phyloP scores from a whole-genome alignment of 148 eudicot species.

The Chenopodium quinoa region DNA sequence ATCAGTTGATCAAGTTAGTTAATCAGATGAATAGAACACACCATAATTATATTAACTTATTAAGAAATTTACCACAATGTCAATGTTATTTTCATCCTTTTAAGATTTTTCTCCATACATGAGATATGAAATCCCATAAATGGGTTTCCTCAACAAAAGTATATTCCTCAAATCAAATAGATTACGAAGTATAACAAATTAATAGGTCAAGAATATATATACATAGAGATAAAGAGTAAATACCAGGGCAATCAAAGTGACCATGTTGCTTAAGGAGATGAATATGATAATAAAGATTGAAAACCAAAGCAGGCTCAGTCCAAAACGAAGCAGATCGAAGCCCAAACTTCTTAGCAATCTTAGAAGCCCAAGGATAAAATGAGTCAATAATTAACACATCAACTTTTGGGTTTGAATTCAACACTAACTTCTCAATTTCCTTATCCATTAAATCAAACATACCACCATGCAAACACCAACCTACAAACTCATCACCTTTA shows the following conservation, averaged over 20 bases:
- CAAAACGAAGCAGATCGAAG: conserved; percentile 53
- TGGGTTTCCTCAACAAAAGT: no score
- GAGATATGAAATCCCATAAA: no score
- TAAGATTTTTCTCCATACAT: no score
- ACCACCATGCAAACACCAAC: conserved; percentile 47
- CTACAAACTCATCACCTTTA: conserved; percentile 31
- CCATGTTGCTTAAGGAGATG: conserved; percentile 43
- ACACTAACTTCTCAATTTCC: conserved; percentile 27
- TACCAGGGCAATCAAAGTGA: conserved; percentile 46
- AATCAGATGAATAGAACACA: no score
- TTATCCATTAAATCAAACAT: conserved; percentile 49
- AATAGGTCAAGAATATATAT: no score
- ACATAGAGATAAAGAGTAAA: not conserved
- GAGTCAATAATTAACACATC: conserved; percentile 60
- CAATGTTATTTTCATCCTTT: no score
- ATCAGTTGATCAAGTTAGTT: no score
- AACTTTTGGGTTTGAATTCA: conserved; percentile 17
- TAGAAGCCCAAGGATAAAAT: conserved; percentile 59
- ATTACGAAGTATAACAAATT: no score
- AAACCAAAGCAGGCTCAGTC: conserved; percentile 75
- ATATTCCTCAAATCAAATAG: no score
- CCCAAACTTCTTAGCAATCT: conserved; percentile 51
- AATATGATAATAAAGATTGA: conserved; percentile 56
- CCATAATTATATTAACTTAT: no score
- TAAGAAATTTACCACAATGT: no score